Base-by-base conservation (phyloP, 192 early-diverging fungal genomes). In the Entomortierella beljakovae region DNA sequence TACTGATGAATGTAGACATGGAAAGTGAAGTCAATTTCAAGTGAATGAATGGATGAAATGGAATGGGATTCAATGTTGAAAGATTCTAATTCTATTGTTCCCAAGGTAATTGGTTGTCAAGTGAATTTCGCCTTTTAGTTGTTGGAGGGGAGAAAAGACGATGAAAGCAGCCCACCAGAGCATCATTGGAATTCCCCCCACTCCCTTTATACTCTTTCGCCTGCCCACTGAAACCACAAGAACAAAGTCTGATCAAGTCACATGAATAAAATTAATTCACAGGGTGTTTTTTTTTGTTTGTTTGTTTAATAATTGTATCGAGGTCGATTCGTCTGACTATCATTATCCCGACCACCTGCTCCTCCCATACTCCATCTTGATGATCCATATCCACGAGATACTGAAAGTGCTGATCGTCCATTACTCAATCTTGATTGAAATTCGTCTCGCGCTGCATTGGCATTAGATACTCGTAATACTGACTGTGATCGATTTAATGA, bases 81-180 rank as follows among this genome's bases (percentile, higher is more conserved):
- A n/a, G n/a, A n/a, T n/a, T n/a, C n/a, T n/a, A n/a, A n/a, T n/a
- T n/a, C n/a, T n/a, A n/a, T n/a, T n/a, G n/a, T n/a, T n/a, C n/a
- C n/a, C n/a, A n/a, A n/a, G n/a, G n/a, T n/a, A n/a, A n/a, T n/a
- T n/a, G n/a, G n/a, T n/a, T n/a, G n/a, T n/a, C n/a, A n/a, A n/a
- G 20, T 15, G 43, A 46, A 20, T 40, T 65, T 50, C 73, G 73
- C 62, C 73, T 77, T 77, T 77, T 77, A 77, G 66, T n/a, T 68
- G 51, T 33, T 46, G 65, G 59, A 77, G 73, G 73, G 73, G 73
- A 64, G 73, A 77, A 77, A 77, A 77, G 73, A 77, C 73, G 73
- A 77, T 68, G 73, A 77, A 77, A 77, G 73, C 73, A 66, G 61
- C 73, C 73, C 73, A 77, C 58, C 61, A 46, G 61, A 77, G 58